Evolutionary conservation across 2,329 filamentous ascomycete genomes (phyloP).

Genomic region (Calonectria multiphialidica): DNA sequence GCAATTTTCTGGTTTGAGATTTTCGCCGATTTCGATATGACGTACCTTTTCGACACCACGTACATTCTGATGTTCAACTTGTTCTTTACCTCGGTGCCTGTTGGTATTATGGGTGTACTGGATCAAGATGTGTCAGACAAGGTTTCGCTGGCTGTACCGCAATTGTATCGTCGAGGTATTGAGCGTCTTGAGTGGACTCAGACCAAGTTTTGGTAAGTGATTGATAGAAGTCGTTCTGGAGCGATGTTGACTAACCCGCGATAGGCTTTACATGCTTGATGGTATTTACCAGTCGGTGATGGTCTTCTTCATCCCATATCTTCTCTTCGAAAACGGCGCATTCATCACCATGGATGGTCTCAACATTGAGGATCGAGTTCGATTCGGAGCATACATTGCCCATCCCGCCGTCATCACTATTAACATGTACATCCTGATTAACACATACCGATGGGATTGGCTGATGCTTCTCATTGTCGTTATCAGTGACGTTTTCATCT

Average conservation of each 20-base stretch:
- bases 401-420: conserved; percentile 88
- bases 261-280: conserved; percentile 92
- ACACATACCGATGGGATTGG: conserved; percentile 99
- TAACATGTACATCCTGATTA: conserved; percentile 95
- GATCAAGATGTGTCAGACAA: conserved; percentile 97
- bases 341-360: conserved; percentile 80
- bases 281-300: conserved; percentile 95
- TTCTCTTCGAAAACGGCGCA: conserved; percentile 77
- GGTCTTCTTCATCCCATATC: conserved; percentile 92
- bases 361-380: conserved; percentile 81
- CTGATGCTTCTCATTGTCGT: conserved; percentile 85
- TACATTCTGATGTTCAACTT: conserved; percentile 98
- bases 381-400: conserved; percentile 89
- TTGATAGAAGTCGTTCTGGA: background rate
- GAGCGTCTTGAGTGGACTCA: conserved; percentile 98
- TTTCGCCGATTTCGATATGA: conserved; percentile 95
- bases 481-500: conserved; percentile 89
- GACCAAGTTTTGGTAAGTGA: conserved; percentile 89
- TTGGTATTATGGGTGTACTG: conserved; percentile 95
- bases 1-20: conserved; percentile 98
- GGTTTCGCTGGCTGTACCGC: conserved; percentile 92
- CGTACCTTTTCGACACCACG: conserved; percentile 97
- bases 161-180: conserved; percentile 95
- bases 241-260: conserved; percentile 14
- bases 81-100: conserved; percentile 94